Base-by-base conservation (phyloP, 2,329 filamentous ascomycete species). In the Talaromyces pinophilus region DNA sequence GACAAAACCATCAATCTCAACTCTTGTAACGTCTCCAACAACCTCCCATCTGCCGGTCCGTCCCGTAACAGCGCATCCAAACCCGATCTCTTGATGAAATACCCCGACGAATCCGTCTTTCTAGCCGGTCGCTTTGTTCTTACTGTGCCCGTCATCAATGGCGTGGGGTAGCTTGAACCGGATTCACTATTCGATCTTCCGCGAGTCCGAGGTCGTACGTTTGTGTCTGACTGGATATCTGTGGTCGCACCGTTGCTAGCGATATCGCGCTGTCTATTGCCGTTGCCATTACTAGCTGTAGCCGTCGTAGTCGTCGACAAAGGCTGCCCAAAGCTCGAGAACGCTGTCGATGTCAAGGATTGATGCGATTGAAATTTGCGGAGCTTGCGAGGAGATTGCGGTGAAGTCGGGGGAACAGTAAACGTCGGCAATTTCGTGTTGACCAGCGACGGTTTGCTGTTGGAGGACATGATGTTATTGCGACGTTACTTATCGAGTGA, bases 21-120 rank as follows among this genome's bases (percentile, higher is more conserved):
- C 63, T 83, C 79, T 64, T 81, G 76, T 30, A 85, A 72, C 2
- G 77, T 78, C 60, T 80, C 79, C 0, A 73, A 69, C 15, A 81
- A 72, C 61, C 95, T 88, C 22, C 88, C 90, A 70, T 88, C 85
- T 1, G 88, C 87, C 1, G 93, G 92, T 0, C 93, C 93, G 69
- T 94, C 92, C 70, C 92, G 88, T 57, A 97, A 83, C 55, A 96
- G 84, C 69, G 87, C 84, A 75, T 96, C 92, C 33, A 97, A 79
- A 25, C 83, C 72, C 75, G 83, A 79, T 75, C 83, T 73, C 77
- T 84, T 82, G 54, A 67, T 62, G 3, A 65, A 62, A 60, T 28
- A 81, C 57, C 22, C 78, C 74, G 67, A 81, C 76, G 77, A 71
- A 71, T 80, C 70, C 71, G 82, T 75, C 81, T 84, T 77, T 78